phyloP scores from a whole-genome alignment of 2,329 filamentous ascomycete genomes.

The Lasiodiplodia citricola region DNA sequence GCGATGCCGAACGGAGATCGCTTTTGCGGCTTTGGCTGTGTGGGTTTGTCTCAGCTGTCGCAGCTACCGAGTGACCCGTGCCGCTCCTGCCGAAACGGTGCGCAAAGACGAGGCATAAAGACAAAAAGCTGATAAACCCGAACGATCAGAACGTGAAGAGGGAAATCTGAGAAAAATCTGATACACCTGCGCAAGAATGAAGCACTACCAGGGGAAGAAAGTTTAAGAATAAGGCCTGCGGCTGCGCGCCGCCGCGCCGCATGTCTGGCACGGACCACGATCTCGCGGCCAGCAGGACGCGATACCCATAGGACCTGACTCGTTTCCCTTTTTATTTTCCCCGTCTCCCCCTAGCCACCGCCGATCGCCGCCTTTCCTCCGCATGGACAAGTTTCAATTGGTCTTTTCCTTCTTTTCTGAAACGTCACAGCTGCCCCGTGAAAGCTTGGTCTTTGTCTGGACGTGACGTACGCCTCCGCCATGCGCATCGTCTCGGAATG shows the following conservation, averaged over 20 bases:
- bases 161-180: background rate
- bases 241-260: background rate
- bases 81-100: slow-evolving; percentile 2
- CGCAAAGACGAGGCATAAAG: background rate
- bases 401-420: slow-evolving; percentile 6
- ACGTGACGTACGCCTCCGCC: background rate
- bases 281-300: background rate
- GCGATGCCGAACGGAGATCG: slow-evolving; percentile 14
- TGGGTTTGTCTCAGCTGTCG: slow-evolving; percentile 12
- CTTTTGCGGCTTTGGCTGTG: background rate
- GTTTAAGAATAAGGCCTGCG: background rate
- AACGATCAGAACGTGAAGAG: background rate
- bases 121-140: background rate
- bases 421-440: slow-evolving; percentile 8
- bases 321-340: background rate
- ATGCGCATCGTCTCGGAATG: slow-evolving; percentile 2
- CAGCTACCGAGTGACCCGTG: slow-evolving; percentile 13
- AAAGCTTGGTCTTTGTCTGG: slow-evolving; percentile 9
- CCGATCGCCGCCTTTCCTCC: background rate
- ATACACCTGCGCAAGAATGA: background rate
- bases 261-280: slow-evolving; percentile 2
- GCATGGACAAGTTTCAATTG: background rate
- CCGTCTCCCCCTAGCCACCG: background rate
- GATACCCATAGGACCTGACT: slow-evolving; percentile 3
- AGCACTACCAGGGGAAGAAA: too few relatives aligned